Base-by-base conservation (phyloP, 2,329 filamentous ascomycete species). In the Venturiaceae sp. region DNA sequence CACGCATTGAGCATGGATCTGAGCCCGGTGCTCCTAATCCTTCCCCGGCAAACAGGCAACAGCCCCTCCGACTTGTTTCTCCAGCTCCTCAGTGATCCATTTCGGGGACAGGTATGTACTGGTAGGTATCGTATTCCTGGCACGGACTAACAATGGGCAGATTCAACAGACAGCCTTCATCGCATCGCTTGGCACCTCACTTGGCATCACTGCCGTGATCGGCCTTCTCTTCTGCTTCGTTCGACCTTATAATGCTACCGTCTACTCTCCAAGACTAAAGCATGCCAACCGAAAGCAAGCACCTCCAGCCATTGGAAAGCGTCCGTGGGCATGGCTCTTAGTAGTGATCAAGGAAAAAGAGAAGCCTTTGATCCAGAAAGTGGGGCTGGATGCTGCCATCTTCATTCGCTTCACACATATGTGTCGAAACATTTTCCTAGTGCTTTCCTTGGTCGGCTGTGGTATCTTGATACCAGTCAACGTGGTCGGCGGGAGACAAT, bases 251-350 rank as follows among this genome's bases (percentile, higher is more conserved):
- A 92, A 97, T 72, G 87, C 86, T 58, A 83, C 92, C 65, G 90
- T 99, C 53, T 99, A 99, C 74, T 92, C 94, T 3, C 94, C 94
- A 41, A 92, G 95, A 70, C 79, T 95, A 53, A 95, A 95, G 71
- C 87, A 96, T 77, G 88, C 90, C 69, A 92, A 97, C 71, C 85
- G 90, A 64, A 90, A 87, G 72, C 91, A 96, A 75, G 83, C 88
- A 9, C 94, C 92, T 19, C 94, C 94, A 13, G 84, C 88, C 0
- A 81, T 97, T 66, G 89, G 88, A 58, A 95, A 87, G 68, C 87
- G 89, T n/a, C 76, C 92, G 9, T 91, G 95, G 69, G 86, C 90
- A 53, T 99, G 94, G 94, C 71, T 95, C 33, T 77, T 78, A 23
- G 92, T 92, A 0, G 76, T 99, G 33, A 79, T 91, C 73, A 83